A percentile compares a stretch with the other conserved stretches of the same genome.
These are phyloP conservation scores for Acanthamoeba quina DNA, from an alignment of 208 protist genomes.

Conservation along the genomic window DNA sequence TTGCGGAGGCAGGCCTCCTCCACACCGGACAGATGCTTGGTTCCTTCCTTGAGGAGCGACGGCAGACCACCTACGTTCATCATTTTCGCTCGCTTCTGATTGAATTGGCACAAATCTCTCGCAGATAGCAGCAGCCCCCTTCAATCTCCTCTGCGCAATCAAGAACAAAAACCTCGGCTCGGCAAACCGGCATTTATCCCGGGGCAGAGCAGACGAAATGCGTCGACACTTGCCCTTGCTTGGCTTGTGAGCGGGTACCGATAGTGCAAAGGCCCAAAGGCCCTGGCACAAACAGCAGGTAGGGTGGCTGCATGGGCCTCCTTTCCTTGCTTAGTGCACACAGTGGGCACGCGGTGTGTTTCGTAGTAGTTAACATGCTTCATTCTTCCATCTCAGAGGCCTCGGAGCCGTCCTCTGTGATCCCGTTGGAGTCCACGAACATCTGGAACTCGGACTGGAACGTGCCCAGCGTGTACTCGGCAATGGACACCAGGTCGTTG, in stretches of 20 bases:
- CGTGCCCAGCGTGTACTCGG: slow-evolving; percentile 47
- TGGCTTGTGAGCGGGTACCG: too few relatives aligned
- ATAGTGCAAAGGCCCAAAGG: too few relatives aligned
- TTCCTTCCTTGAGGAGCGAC: slow-evolving; percentile 85
- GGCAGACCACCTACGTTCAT: slow-evolving; percentile 70
- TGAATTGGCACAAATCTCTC: neutral
- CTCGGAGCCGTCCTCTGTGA: slow-evolving; percentile 30
- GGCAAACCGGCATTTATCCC: neutral
- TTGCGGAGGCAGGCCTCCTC: slow-evolving; percentile 99
- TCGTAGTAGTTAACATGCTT: neutral
- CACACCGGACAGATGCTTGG: slow-evolving; percentile 91
- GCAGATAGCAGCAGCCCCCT: neutral
- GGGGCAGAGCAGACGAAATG: neutral
- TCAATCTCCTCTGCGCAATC: slow-evolving; percentile 12
- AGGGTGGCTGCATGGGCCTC: too few relatives aligned
- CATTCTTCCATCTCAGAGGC: slow-evolving; percentile 56
- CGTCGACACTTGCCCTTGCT: neutral
- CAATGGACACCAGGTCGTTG: slow-evolving; percentile 60
- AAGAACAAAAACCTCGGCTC: neutral
- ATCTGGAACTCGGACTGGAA: slow-evolving; percentile 42
- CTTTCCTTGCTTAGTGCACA: too few relatives aligned
- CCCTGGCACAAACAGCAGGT: too few relatives aligned
- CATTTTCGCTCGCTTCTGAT: slow-evolving; percentile 41
- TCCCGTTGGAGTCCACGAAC: slow-evolving; percentile 23
- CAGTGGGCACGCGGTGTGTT: too few relatives aligned